A percentile compares a stretch with the other conserved stretches of the same genome.
Conservation (phyloP, 768 basidiomycete genomes). For the Mycena albidolilacea region DNA sequence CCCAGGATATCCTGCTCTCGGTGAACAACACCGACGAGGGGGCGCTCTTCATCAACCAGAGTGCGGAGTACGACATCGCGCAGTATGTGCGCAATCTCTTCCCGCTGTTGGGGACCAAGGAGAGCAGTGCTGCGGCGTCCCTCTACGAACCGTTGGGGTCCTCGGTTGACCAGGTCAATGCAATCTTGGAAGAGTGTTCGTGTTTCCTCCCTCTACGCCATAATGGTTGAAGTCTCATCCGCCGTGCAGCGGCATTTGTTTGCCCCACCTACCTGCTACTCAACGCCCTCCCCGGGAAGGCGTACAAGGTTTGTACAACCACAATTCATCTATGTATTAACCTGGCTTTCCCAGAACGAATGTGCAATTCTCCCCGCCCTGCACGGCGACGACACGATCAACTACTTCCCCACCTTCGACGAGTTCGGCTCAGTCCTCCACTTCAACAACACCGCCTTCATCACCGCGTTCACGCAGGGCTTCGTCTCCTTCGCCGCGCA, state of each 20-base stretch:
- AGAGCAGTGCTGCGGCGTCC: constrained; percentile 17
- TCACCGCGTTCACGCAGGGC: constrained; percentile 44
- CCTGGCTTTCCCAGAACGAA: constrained; percentile 24
- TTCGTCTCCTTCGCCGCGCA: constrained; percentile 43
- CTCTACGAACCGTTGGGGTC: constrained; percentile 39
- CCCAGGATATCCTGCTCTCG: constrained; percentile 38
- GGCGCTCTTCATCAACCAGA: constrained; percentile 38
- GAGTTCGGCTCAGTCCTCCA: background rate
- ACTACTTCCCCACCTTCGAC: constrained; percentile 42
- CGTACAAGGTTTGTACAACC: constrained; percentile 23
- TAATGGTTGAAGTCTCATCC: background rate
- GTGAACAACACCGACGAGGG: constrained; percentile 48
- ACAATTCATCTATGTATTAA: background rate
- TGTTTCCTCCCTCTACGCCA: background rate
- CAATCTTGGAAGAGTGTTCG: constrained; percentile 45
- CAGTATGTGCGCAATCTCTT: constrained; percentile 42
- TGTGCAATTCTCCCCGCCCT: constrained; percentile 42
- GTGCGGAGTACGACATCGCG: constrained; percentile 24
- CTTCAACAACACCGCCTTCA: constrained; percentile 44
- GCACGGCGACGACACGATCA: constrained; percentile 38
- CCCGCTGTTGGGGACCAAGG: constrained; percentile 31
- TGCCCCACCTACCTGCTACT: constrained; percentile 44
- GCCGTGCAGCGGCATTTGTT: constrained; percentile 41
- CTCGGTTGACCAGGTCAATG: constrained; percentile 39
- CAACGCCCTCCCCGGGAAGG: constrained; percentile 15